Conservation (phyloP, 1,284 basidiomycete species). For the Sporisorium iseilematis-ciliati region DNA sequence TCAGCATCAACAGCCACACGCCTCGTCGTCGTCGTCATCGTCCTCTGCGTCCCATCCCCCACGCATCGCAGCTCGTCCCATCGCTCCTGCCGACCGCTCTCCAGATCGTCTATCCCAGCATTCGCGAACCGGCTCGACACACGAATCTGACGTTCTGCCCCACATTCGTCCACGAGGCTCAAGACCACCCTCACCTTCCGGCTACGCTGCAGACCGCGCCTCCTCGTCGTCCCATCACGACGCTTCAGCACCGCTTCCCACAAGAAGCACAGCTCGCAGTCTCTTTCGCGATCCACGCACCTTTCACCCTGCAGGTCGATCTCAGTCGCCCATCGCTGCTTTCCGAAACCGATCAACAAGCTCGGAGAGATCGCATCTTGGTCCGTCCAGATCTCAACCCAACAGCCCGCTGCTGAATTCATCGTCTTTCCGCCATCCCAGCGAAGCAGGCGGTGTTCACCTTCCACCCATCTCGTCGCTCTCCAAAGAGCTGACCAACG, state of each 20-base stretch:
- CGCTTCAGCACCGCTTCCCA: conserved; percentile 11
- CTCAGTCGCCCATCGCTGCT: conserved; percentile 47
- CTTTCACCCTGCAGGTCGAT: conserved; percentile 43
- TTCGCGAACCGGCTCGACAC: conserved; percentile 26
- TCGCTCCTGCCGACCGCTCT: conserved; percentile 40
- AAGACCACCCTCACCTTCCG: conserved; percentile 34
- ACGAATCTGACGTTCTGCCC: conserved; percentile 27
- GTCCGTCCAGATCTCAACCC: conserved; percentile 46
- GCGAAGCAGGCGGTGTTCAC: conserved; percentile 30
- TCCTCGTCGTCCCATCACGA: conserved; percentile 36
- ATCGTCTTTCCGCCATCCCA: conserved; percentile 37
- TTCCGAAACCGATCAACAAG: conserved; percentile 47
- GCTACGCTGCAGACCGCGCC: conserved; percentile 29
- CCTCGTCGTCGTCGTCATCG: conserved; percentile 9
- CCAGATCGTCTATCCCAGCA: conserved; percentile 41
- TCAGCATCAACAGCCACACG: neutral
- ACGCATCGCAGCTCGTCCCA: conserved; percentile 41
- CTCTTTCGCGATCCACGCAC: conserved; percentile 48
- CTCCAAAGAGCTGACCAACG: conserved; percentile 37
- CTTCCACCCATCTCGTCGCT: conserved; percentile 50
- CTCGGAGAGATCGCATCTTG: conserved; percentile 41
- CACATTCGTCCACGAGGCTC: conserved; percentile 35
- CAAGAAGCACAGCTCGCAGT: conserved; percentile 48
- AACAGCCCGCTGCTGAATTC: conserved; percentile 44
- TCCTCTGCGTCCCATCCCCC: conserved; percentile 29